Evolutionary conservation across 2,329 filamentous ascomycete genomes (phyloP).

Genomic region (Colletotrichum musae): DNA sequence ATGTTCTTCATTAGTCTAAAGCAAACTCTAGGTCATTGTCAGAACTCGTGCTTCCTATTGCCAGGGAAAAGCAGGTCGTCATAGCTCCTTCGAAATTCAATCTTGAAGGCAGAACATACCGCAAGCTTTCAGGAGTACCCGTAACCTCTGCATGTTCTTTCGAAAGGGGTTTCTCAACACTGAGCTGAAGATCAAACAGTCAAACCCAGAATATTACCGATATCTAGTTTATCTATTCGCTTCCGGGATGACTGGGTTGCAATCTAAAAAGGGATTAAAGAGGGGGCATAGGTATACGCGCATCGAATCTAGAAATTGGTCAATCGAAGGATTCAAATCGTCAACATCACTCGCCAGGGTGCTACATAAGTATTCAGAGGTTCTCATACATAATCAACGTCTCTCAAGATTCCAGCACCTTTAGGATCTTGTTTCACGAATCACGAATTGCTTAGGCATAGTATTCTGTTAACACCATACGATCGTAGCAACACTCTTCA

Average conservation of each 20-base stretch:
- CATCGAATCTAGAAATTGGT: conserved; percentile 62
- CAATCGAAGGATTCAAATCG: conserved; percentile 62
- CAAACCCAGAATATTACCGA: conserved; percentile 21
- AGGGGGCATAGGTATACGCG: conserved; percentile 51
- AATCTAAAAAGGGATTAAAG: conserved; percentile 11
- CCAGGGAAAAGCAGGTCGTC: conserved; percentile 6
- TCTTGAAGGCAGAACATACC: conserved; percentile 23
- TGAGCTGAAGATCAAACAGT: background rate
- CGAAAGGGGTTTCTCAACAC: background rate
- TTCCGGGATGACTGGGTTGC: conserved; percentile 63
- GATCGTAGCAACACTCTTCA: background rate
- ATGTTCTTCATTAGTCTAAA: background rate
- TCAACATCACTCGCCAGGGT: conserved; percentile 55
- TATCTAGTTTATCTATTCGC: conserved; percentile 59
- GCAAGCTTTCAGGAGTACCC: conserved; percentile 12
- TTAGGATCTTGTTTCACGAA: conserved; percentile 16
- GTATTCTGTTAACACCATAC: background rate
- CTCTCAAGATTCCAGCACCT: background rate
- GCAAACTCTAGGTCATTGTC: conserved; percentile 6
- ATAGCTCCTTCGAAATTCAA: conserved; percentile 12
- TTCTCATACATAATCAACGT: background rate
- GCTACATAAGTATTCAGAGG: background rate
- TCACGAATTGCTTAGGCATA: background rate
- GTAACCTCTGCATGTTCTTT: background rate
- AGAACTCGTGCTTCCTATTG: conserved; percentile 24